phyloP scores from a whole-genome alignment of 2,329 filamentous ascomycete species.

The Reticulascus tulasneorum region DNA sequence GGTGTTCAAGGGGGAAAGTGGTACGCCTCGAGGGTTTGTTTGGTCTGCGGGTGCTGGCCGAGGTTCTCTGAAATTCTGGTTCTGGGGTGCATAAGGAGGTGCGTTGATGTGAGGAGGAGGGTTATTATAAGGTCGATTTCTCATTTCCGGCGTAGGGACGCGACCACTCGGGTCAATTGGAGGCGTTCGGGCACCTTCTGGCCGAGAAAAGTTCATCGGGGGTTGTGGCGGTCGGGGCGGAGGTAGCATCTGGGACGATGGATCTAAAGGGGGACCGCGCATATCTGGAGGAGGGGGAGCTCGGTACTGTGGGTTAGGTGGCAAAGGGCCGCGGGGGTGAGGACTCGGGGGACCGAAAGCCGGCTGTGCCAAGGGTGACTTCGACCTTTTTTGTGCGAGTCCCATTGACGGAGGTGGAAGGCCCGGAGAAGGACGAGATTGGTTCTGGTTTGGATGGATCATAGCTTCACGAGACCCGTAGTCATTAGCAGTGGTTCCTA shows the following conservation, averaged over 20 bases:
- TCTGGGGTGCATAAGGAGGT: conserved; percentile 5
- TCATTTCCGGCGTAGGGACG: conserved; percentile 13
- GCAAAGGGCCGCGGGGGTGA: conserved; percentile 26
- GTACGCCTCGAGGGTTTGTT: conserved; percentile 15
- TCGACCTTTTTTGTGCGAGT: conserved; percentile 37
- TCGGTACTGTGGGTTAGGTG: conserved; percentile 20
- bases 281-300: conserved; percentile 4
- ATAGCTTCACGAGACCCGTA: conserved; percentile 51
- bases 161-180: conserved; percentile 9
- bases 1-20: conserved; percentile 9
- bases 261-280: conserved; percentile 7
- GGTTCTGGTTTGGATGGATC: conserved; percentile 29
- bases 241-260: background rate
- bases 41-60: conserved; percentile 3
- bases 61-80: conserved; percentile 1
- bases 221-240: conserved; percentile 13
- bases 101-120: conserved; percentile 19
- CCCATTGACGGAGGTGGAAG: conserved; percentile 37
- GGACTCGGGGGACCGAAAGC: conserved; percentile 26
- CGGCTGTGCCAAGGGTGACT: conserved; percentile 39
- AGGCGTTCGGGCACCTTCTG: conserved; percentile 14
- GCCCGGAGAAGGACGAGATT: conserved; percentile 29
- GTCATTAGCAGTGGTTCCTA: conserved; percentile 52
- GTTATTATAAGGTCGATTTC: conserved; percentile 22
- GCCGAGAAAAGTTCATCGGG: conserved; percentile 13